These are phyloP conservation scores for Ceratonia siliqua DNA, from an alignment of 306 rosid genomes.

Conservation along the genomic window DNA sequence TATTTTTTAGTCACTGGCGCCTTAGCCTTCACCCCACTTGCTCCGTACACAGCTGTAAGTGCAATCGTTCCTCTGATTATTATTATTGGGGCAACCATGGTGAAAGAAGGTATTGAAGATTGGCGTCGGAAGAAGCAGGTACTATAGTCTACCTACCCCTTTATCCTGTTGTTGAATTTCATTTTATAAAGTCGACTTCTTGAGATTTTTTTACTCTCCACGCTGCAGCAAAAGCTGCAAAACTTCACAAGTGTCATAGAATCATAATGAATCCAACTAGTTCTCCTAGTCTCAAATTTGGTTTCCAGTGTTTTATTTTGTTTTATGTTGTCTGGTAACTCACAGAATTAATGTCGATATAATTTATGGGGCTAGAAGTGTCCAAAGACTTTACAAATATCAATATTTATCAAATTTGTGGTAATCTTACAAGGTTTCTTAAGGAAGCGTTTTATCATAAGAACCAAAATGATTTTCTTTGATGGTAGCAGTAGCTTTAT, in stretches of 20 bases:
- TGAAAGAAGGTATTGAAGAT: slow-evolving; percentile 88
- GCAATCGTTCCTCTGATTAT: slow-evolving; percentile 75
- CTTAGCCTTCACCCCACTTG: slow-evolving; percentile 77
- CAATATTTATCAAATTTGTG: slow-evolving; percentile 6
- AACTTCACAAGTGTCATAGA: neutral
- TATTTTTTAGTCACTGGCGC: slow-evolving; percentile 72
- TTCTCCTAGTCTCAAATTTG: neutral
- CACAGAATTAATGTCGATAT: neutral
- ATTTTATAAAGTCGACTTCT: neutral
- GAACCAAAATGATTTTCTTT: neutral
- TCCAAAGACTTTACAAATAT: neutral
- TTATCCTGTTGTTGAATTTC: slow-evolving; percentile 27
- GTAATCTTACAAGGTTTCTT: neutral
- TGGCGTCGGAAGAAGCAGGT: slow-evolving; percentile 85
- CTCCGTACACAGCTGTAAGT: slow-evolving; percentile 84
- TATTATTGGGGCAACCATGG: slow-evolving; percentile 68
- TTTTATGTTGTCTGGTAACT: neutral
- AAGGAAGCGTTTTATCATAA: neutral
- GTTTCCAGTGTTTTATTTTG: neutral
- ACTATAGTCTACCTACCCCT: slow-evolving; percentile 20
- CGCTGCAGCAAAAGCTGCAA: slow-evolving; percentile 12
- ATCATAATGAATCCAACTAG: slow-evolving; percentile 28
- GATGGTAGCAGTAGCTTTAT: slow-evolving; percentile 10
- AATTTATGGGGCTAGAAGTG: neutral
- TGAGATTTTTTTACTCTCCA: slow-evolving; percentile 5